These are phyloP conservation scores for Plantago coronopus DNA, from an alignment of 305 asterid genomes.

Conservation along the genomic window DNA sequence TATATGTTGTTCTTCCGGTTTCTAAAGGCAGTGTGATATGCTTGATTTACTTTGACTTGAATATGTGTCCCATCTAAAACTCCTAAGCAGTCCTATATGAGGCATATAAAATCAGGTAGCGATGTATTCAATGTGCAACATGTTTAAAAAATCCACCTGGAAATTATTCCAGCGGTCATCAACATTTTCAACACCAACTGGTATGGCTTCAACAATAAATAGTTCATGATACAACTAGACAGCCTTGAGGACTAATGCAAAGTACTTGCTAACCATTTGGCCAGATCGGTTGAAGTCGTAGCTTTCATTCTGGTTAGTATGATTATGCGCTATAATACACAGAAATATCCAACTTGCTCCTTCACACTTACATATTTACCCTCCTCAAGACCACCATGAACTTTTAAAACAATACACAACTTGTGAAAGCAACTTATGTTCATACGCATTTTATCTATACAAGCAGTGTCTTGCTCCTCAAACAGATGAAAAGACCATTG, in stretches of 20 bases:
- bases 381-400: neutral
- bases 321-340: too few species aligned
- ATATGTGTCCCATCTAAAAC: neutral
- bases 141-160: too few species aligned
- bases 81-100: neutral
- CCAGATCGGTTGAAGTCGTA: neutral
- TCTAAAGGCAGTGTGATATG: neutral
- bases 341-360: neutral
- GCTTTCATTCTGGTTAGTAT: neutral
- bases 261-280: neutral
- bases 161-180: too few species aligned
- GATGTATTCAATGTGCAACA: too few species aligned
- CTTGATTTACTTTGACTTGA: neutral
- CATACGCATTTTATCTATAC: too few species aligned
- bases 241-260: neutral
- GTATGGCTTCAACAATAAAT: neutral
- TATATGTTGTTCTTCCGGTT: neutral
- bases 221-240: neutral
- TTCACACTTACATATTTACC: too few species aligned
- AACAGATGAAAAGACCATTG: too few species aligned
- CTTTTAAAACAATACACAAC: neutral
- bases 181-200: too few species aligned
- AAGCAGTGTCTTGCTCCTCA: too few species aligned
- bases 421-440: neutral
- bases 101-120: neutral